A percentile compares a stretch with the other conserved stretches of the same genome.
These are phyloP conservation scores for Annulohypoxylon moriforme DNA, from an alignment of 495 filamentous ascomycete genomes.

Conservation along the genomic window DNA sequence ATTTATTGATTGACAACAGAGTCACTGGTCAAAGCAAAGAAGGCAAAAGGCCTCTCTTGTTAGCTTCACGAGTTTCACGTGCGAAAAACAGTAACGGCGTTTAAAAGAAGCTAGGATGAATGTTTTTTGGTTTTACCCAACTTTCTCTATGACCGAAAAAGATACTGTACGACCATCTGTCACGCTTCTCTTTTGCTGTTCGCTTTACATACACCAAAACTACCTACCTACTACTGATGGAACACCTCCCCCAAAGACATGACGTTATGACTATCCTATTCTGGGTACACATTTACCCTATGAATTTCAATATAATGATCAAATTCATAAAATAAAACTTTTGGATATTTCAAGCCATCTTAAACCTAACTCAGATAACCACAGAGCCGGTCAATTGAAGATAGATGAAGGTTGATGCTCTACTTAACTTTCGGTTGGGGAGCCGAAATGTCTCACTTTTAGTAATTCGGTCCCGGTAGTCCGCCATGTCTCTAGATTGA, in stretches of 20 bases:
- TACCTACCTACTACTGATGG: background rate
- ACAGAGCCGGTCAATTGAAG: background rate
- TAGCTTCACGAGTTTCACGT: background rate
- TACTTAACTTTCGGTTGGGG: slow-evolving; percentile 10
- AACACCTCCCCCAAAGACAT: slow-evolving; percentile 6
- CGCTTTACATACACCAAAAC: background rate
- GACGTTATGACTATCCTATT: slow-evolving; percentile 19
- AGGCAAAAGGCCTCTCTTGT: background rate
- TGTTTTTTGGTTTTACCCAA: slow-evolving; percentile 13
- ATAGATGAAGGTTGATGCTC: background rate
- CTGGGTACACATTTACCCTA: background rate
- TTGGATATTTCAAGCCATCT: background rate
- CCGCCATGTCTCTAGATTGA: slow-evolving; percentile 2
- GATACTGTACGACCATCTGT: slow-evolving; percentile 21
- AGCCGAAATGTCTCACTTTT: slow-evolving; percentile 32
- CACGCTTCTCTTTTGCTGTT: slow-evolving; percentile 7
- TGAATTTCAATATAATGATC: background rate
- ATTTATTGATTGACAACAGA: slow-evolving; percentile 12
- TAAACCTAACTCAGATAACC: background rate
- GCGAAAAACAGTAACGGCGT: slow-evolving; percentile 16
- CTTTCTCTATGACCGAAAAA: background rate
- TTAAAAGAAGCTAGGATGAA: slow-evolving; percentile 24
- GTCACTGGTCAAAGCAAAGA: background rate
- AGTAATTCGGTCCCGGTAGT: slow-evolving; percentile 9
- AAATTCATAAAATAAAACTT: background rate